Base-by-base conservation (phyloP, 257 asterid species). In the Rauvolfia tetraphylla region DNA sequence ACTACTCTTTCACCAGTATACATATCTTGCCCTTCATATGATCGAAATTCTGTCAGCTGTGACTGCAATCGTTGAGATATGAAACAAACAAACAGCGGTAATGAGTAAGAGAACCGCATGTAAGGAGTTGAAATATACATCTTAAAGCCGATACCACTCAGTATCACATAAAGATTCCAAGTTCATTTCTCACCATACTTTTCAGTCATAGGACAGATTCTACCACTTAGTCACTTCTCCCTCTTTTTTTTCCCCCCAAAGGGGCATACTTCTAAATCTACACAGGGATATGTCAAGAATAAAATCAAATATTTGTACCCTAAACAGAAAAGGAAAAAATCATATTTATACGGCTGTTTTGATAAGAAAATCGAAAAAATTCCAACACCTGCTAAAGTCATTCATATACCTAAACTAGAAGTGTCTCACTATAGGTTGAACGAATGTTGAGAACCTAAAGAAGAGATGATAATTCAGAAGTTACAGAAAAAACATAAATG, bases 21-120 rank as follows among this genome's bases (percentile, higher is more conserved):
- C 99, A 95, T 95, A 80, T 95, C 99, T 84, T 93, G 98, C 71
- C 98, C 99, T 83, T 95, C 98, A 76, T 89, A 90, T 17, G 98
- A 90, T 75, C 99, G 88, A 83, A 95, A 93, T 7, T 91, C 98
- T 31, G 84, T 58, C 79, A 95, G 84, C 78, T 95, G 99, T 27
- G 93, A 82, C 98, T 95, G 78, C 91, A 88, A 62, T 42, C 80
- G 58, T 71, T 49, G 81, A 61, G 42, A 79, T 54, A 74, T 74
- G 65, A 54, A 74, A 59, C 48, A 33, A 57, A 39, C 48, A 53
- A 51, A 39, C 13, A 36, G 48, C 15, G 53, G 31, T 48, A 25
- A 33, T 18, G 48, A 69, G 41, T 46, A 48, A 68, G 25, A 14
- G 25, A 51, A 57, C 22, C 51, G 44, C 46, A 54, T 53, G 10